Evolutionary conservation across 441 rosid species (phyloP).

Genomic region (Biscutella laevigata): DNA sequence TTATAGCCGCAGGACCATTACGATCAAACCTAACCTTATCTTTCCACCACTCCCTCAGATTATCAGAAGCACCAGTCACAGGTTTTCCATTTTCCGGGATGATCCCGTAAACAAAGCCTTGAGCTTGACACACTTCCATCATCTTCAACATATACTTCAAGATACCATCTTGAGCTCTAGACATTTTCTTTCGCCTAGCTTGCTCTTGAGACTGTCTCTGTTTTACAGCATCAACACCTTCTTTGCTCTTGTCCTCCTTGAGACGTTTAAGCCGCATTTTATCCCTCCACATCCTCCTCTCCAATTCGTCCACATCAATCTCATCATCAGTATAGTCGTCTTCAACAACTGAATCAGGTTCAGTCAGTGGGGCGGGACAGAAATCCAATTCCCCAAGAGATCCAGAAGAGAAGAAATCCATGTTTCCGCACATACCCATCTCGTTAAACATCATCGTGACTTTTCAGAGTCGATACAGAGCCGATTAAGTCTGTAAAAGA

Average conservation of each 20-base stretch:
- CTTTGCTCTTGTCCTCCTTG: slow-evolving; percentile 61
- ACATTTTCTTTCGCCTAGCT: slow-evolving; percentile 97
- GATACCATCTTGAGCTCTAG: slow-evolving; percentile 95
- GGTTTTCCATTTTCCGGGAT: slow-evolving; percentile 95
- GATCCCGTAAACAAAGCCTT: slow-evolving; percentile 92
- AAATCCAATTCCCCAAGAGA: no score
- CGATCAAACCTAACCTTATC: slow-evolving; percentile 90
- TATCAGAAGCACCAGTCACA: slow-evolving; percentile 93
- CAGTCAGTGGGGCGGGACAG: slow-evolving; percentile 33
- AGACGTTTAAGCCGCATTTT: slow-evolving; percentile 64
- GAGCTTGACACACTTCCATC: slow-evolving; percentile 98
- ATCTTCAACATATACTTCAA: slow-evolving; percentile 92
- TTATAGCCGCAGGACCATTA: slow-evolving; percentile 83
- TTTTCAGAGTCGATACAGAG: no score
- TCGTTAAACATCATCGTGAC: no score
- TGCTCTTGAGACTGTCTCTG: slow-evolving; percentile 93
- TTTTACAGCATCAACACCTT: slow-evolving; percentile 43
- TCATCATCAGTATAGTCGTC: slow-evolving; percentile 76
- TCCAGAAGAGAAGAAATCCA: no score
- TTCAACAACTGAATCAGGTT: slow-evolving; percentile 43
- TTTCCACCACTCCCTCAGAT: slow-evolving; percentile 97
- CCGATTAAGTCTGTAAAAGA: no score
- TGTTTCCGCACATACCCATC: no score
- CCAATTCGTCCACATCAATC: slow-evolving; percentile 71
- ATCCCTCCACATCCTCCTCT: slow-evolving; percentile 91